Conservation (phyloP, 805 yeast genomes). For the Candida golubevii region DNA sequence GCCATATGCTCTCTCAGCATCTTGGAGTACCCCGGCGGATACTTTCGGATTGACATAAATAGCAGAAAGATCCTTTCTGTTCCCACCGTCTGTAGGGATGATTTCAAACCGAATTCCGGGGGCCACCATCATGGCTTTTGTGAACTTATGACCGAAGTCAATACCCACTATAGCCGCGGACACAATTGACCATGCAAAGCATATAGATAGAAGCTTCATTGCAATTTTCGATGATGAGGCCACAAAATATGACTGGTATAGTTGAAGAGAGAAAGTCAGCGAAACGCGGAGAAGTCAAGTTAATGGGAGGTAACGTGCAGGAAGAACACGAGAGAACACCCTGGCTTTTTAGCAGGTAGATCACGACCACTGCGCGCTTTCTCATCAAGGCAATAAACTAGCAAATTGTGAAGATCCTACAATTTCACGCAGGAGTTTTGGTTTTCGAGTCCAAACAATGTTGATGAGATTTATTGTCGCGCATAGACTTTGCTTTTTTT, state of each 20-base stretch:
- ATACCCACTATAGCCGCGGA: constrained; percentile 75
- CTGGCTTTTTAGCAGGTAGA: constrained; percentile 4
- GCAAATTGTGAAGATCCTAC: too few species aligned
- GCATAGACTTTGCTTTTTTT: too few species aligned
- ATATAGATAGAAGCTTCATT: constrained; percentile 14
- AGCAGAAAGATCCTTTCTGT: constrained; percentile 84
- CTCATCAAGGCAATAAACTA: too few species aligned
- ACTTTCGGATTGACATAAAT: constrained; percentile 50
- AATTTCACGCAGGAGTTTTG: too few species aligned
- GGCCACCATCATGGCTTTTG: constrained; percentile 85
- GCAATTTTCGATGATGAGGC: neutral
- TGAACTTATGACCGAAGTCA: constrained; percentile 83
- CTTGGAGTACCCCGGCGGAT: constrained; percentile 29
- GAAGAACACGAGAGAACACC: constrained; percentile 9
- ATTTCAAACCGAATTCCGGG: constrained; percentile 88
- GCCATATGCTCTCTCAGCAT: constrained; percentile 72
- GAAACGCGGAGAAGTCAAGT: constrained; percentile 7
- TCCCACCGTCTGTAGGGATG: constrained; percentile 83
- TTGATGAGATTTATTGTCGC: too few species aligned
- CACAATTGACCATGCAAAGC: constrained; percentile 13
- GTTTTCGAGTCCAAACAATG: too few species aligned
- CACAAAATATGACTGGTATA: neutral
- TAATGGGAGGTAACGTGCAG: constrained; percentile 6
- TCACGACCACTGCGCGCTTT: too few species aligned
- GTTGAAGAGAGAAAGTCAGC: neutral